Percentiles rank a stretch among this genome's conserved stretches.
phyloP scores from a whole-genome alignment of 2,329 filamentous ascomycete genomes.

The Aspergillus versicolor region DNA sequence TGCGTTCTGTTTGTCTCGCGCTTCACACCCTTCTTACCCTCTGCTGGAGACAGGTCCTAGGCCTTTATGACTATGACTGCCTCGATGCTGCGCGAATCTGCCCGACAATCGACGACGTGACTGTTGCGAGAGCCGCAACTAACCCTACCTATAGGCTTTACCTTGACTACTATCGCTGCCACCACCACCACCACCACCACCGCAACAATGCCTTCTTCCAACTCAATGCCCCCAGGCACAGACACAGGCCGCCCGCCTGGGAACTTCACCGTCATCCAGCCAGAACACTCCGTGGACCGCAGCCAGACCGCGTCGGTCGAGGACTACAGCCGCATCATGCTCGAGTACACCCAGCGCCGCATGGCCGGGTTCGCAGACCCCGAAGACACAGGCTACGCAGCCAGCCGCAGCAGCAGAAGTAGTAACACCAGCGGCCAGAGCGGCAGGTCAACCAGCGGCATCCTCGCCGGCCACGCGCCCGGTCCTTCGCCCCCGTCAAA shows the following conservation, averaged over 20 bases:
- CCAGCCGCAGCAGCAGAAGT: constrained; percentile 31
- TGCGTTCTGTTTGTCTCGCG: background rate
- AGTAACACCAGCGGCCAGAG: constrained; percentile 30
- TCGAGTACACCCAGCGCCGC: constrained; percentile 39
- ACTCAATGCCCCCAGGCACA: constrained; percentile 16
- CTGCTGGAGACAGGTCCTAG: background rate
- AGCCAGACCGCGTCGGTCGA: constrained; percentile 27
- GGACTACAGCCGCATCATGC: constrained; percentile 40
- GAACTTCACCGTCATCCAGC: constrained; percentile 18
- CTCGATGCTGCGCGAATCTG: too few relatives aligned
- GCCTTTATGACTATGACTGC: too few relatives aligned
- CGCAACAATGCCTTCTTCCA: constrained; percentile 9
- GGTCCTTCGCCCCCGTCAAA: constrained; percentile 19
- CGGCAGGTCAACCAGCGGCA: constrained; percentile 19
- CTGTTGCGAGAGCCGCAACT: background rate
- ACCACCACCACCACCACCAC: too few relatives aligned
- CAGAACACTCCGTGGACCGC: constrained; percentile 23
- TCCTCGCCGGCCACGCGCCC: constrained; percentile 21
- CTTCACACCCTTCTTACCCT: background rate
- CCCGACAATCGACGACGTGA: too few relatives aligned
- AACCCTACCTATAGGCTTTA: background rate
- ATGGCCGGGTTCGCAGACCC: constrained; percentile 34
- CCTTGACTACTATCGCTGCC: too few relatives aligned
- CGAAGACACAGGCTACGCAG: constrained; percentile 16
- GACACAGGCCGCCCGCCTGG: constrained; percentile 19